Base-by-base conservation (phyloP, 306 rosid genomes). In the Boehmeria nivea region DNA sequence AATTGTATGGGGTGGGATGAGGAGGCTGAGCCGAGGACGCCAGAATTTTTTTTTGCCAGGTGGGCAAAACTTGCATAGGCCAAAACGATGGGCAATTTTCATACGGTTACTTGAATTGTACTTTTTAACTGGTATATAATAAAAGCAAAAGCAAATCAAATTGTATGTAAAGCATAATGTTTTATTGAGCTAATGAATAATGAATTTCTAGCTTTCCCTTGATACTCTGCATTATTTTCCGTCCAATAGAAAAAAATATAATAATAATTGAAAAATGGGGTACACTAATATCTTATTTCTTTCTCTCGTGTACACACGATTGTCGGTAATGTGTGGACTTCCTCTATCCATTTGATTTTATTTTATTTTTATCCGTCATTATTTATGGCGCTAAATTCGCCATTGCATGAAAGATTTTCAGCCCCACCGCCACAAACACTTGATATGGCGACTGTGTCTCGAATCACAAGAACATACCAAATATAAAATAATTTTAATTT, bases 71-170 rank as follows among this genome's bases (percentile, higher is more conserved):
- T 26, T 39, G 59, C 47, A 66, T 37, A 47, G 43, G 60, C 33
- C 53, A 21, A 57, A 37, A 57, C 9, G 38, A 39, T 57, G 61
- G 61, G 61, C 49, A 57, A 48, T 5, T 24, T 39, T 51, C 26
- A 57, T 44, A 44, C 24, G 15, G n/a, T 16, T 31, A 23, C 55
- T 58, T 27, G 37, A 76, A 76, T 66, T 81, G 73, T 76, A 61
- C 36, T 14, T 54, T 12, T 26, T 40, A 56, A 65, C 6, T 11
- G 45, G 10, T 11, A 64, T 38, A 72, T 38, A 67, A 67, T 52
- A 63, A 71, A 40, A 40, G n/a, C 10, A 5, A 40, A 40, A 60
- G 49, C 28, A 24, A 53, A 14, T 50, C 39, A 45, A 48, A 65
- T 64, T 74, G 54, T 43, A 66, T 23, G 74, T 45, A 50, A 65